Base-by-base conservation (phyloP, 345 rosid genomes). In the Firmiana major region DNA sequence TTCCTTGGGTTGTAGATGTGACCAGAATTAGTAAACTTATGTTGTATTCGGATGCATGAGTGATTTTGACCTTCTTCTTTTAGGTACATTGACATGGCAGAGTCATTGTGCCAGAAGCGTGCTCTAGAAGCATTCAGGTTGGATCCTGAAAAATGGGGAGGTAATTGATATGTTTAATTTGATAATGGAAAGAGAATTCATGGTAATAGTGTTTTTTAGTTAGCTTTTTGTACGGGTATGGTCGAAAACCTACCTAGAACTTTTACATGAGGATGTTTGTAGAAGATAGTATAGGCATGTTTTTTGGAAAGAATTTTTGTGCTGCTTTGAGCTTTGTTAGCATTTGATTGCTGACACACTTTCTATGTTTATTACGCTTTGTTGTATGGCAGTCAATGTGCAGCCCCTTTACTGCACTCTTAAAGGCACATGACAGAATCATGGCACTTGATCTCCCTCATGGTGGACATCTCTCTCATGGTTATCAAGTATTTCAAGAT, bases 401-500 rank as follows among this genome's bases (percentile, higher is more conserved):
- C 99, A 96, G 84, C 82, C 97, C 51, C 89, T 96, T 28, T 96
- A 92, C 99, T 78, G 99, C 97, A 28, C 86, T 93, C 79, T 83
- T 96, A 57, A 96, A 93, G 80, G 87, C 99, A 82, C 99, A 96
- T 82, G 99, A 96, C 0, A 90, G 99, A 88, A 96, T 96, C 83
- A 96, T 96, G 99, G 99, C 99, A 7, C 99, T 96, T 77, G 99
- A 96, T 85, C 99, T 96, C 80, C 98, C 99, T 84, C 99, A 96
- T 75, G 99, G 99, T 49, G 98, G 99, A 13, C 99, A 96, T 88
- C 98, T 96, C 83, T 96, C 99, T 81, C 99, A 96, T 86, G 98
- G 99, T 57, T 96, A 96, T 85, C 98, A 95, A 98, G 99, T 95
- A 77, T 72, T 48, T 77, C 31, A 51, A 72, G 58, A 54, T 74